Conservation (phyloP, 1,139 yeast species). For the Schwanniomyces etchellsii region DNA sequence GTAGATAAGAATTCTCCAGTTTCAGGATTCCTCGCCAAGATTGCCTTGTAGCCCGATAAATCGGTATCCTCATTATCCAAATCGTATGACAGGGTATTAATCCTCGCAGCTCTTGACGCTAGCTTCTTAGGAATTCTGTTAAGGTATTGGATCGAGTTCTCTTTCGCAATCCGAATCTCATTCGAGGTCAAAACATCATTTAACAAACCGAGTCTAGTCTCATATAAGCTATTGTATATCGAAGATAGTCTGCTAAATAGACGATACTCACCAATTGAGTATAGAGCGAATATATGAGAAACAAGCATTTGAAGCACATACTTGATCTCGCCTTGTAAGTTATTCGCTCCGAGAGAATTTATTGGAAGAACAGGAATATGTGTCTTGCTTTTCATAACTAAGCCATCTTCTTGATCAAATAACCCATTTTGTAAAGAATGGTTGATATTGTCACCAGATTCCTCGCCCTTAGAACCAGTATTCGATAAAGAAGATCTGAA, state of each 20-base stretch:
- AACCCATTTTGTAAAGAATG: not conserved
- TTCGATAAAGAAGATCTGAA: conserved; percentile 8
- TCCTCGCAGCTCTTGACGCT: conserved; percentile 40
- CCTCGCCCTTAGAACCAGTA: not conserved
- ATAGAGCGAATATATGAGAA: conserved; percentile 63
- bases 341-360: conserved; percentile 3
- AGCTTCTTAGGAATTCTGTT: conserved; percentile 66
- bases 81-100: conserved; percentile 33
- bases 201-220: conserved; percentile 54
- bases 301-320: conserved; percentile 53
- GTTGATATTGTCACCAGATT: not conserved
- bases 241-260: conserved; percentile 50
- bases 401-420: conserved; percentile 1
- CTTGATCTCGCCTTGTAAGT: conserved; percentile 49
- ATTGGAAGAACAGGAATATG: conserved; percentile 8
- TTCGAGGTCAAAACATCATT: conserved; percentile 53
- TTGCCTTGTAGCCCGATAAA: conserved; percentile 71
- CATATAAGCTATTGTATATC: conserved; percentile 57
- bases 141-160: conserved; percentile 55
- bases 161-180: conserved; percentile 53
- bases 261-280: conserved; percentile 64
- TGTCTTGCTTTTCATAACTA: conserved; percentile 9
- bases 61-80: conserved; percentile 47
- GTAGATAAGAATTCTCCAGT: conserved; percentile 60
- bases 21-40: conserved; percentile 55